Conservation (phyloP, 2,329 filamentous ascomycete genomes). For the Penicillium griseofulvum region DNA sequence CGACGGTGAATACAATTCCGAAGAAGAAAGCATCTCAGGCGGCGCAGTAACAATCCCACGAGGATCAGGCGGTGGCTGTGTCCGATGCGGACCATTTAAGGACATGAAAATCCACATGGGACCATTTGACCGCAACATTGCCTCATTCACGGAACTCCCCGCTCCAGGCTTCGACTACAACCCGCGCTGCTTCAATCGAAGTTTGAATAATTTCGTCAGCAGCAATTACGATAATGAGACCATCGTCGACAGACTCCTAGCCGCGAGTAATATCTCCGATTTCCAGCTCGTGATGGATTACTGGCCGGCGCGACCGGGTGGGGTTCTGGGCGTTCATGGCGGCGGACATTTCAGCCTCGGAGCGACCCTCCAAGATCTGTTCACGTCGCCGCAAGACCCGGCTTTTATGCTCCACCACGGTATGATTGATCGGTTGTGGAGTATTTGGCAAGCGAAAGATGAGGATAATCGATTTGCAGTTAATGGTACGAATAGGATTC, state of each 20-base stretch:
- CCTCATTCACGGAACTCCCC: constrained; percentile 12
- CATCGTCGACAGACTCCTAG: constrained; percentile 14
- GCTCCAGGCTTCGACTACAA: constrained; percentile 25
- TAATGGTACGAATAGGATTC: constrained; percentile 17
- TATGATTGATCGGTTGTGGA: constrained; percentile 48
- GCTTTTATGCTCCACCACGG: constrained; percentile 49
- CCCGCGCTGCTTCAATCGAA: constrained; percentile 29
- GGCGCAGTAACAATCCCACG: constrained; percentile 41
- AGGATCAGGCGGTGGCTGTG: constrained; percentile 39
- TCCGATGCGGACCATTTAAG: constrained; percentile 36
- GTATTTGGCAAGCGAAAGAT: constrained; percentile 44
- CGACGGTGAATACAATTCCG: constrained; percentile 40
- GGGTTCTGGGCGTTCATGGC: constrained; percentile 43
- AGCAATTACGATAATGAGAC: constrained; percentile 25
- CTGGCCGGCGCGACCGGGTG: constrained; percentile 23
- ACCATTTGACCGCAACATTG: constrained; percentile 20
- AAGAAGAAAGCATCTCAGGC: constrained; percentile 20
- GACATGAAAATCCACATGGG: constrained; percentile 35
- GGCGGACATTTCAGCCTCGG: constrained; percentile 47
- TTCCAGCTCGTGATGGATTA: constrained; percentile 41
- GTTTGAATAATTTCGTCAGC: constrained; percentile 25
- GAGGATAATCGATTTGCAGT: constrained; percentile 14
- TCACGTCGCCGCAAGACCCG: constrained; percentile 46
- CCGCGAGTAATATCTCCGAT: constrained; percentile 24
- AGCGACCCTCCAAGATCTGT: constrained; percentile 46